Evolutionary conservation across 306 rosid species (phyloP).

Genomic region (Medicago arabica): DNA sequence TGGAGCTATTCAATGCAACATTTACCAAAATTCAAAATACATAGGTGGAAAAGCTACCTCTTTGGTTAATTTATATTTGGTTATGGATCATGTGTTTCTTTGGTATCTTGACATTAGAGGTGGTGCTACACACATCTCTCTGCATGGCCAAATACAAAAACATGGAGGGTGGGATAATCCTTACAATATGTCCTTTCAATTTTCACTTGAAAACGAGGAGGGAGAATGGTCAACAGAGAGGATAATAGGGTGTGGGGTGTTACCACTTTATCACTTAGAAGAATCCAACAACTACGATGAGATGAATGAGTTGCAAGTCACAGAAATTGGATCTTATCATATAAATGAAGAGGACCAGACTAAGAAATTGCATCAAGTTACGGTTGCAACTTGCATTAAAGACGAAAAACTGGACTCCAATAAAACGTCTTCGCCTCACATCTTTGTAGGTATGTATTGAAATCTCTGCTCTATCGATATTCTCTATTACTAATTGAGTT

Average conservation of each 20-base stretch:
- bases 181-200: neutral
- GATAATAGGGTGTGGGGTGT: constrained; percentile 22
- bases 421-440: neutral
- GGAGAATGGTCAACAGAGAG: neutral
- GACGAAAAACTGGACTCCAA: neutral
- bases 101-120: neutral
- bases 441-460: neutral
- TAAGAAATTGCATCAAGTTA: neutral
- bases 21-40: neutral
- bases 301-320: neutral
- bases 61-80: neutral
- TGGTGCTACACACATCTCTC: neutral
- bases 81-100: constrained; percentile 20
- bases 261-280: constrained; percentile 13
- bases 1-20: neutral
- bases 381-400: neutral
- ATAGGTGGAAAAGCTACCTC: neutral
- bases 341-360: neutral
- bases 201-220: neutral
- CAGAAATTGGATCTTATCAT: neutral
- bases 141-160: neutral
- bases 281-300: neutral
- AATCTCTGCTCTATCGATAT: too few species aligned
- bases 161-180: neutral
- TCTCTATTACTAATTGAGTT: too few species aligned